Percentiles rank a stretch among this genome's conserved stretches.
Evolutionary conservation across 306 rosid genomes (phyloP).

Genomic region (Trifolium dubium): DNA sequence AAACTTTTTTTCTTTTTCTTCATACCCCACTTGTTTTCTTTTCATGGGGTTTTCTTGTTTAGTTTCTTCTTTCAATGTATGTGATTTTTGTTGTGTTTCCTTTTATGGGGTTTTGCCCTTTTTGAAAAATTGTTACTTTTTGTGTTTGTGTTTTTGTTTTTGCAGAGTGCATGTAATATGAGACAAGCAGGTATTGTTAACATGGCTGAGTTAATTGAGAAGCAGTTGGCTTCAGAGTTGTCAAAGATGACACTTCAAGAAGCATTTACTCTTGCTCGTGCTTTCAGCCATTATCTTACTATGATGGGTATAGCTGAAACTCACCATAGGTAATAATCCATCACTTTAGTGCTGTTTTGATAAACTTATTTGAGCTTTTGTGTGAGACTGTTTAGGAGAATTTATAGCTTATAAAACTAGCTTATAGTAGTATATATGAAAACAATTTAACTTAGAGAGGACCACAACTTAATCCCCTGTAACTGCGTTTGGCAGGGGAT

Average conservation of each 20-base stretch:
- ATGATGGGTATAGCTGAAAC: conserved; percentile 95
- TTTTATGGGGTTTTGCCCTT: background rate
- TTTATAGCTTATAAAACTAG: too few species aligned
- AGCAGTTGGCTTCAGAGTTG: conserved; percentile 82
- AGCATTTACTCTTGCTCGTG: conserved; percentile 86
- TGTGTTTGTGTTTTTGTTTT: background rate
- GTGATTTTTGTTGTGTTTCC: background rate
- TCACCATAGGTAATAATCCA: conserved; percentile 69
- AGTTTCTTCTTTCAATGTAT: background rate
- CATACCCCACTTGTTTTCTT: background rate
- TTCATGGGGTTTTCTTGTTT: background rate
- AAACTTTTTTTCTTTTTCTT: background rate
- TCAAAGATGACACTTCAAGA: conserved; percentile 86
- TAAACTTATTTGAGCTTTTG: background rate
- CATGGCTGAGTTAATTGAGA: conserved; percentile 82
- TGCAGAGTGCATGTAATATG: conserved; percentile 85
- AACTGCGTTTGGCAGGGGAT: too few species aligned
- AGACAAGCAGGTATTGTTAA: conserved; percentile 83
- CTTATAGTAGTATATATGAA: too few species aligned
- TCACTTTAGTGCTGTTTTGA: background rate
- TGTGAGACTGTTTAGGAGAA: background rate
- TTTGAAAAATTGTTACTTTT: background rate
- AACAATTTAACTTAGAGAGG: too few species aligned
- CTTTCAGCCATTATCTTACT: conserved; percentile 87
- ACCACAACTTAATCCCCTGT: too few species aligned